A percentile compares a stretch with the other conserved stretches of the same genome.
These are phyloP conservation scores for Podospora conica DNA, from an alignment of 495 filamentous ascomycete genomes.

Conservation along the genomic window DNA sequence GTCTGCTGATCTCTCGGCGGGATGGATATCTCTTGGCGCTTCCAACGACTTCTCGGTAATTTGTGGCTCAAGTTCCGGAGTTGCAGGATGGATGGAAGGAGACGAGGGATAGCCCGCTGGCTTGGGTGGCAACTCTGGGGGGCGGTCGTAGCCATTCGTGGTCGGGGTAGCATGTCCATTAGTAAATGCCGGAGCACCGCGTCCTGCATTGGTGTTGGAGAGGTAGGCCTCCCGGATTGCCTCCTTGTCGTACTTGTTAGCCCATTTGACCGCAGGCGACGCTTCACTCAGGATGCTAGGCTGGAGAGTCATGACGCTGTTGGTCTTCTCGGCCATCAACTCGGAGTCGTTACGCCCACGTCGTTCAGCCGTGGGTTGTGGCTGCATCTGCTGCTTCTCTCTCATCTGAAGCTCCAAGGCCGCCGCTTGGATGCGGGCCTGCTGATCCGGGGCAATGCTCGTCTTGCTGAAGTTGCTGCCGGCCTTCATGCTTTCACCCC, in stretches of 20 bases:
- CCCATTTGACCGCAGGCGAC: constrained; percentile 93
- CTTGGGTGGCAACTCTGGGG: constrained; percentile 33
- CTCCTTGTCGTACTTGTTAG: constrained; percentile 81
- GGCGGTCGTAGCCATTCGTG: constrained; percentile 25
- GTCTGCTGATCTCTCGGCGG: constrained; percentile 29
- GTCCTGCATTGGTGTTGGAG: constrained; percentile 61
- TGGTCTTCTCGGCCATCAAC: constrained; percentile 64
- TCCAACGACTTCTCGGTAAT: constrained; percentile 30
- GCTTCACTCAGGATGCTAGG: constrained; percentile 81
- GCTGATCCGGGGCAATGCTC: constrained; percentile 86
- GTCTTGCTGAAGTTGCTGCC: constrained; percentile 62
- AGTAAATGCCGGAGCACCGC: constrained; percentile 38
- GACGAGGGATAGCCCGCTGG: constrained; percentile 16
- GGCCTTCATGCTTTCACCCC: constrained; percentile 24
- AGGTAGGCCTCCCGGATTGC: constrained; percentile 76
- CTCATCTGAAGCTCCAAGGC: constrained; percentile 66
- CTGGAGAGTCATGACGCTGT: constrained; percentile 85
- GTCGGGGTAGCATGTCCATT: constrained; percentile 22
- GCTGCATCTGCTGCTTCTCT: constrained; percentile 53
- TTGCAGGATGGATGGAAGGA: constrained; percentile 9
- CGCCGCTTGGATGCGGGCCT: constrained; percentile 85
- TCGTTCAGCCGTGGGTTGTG: constrained; percentile 34
- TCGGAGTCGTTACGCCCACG: constrained; percentile 51
- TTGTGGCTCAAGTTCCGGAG: constrained; percentile 15
- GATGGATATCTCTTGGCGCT: constrained; percentile 30